These are phyloP conservation scores for Plasmodium blacklocki DNA, from an alignment of 169 alveolate species.

Conservation along the genomic window DNA sequence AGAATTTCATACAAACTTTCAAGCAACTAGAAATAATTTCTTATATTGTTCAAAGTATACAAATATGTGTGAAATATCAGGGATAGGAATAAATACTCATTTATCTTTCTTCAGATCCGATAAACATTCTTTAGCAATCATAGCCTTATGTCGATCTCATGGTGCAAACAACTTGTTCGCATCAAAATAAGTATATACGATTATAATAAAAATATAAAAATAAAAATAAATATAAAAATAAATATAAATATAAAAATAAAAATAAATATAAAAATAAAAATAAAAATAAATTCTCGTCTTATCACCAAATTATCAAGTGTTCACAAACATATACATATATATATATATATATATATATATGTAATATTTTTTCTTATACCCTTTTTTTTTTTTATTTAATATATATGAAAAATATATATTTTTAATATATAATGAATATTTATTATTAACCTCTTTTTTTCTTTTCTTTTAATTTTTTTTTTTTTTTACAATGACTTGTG, in stretches of 20 bases:
- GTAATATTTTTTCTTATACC: neutral
- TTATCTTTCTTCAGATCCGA: slow-evolving; percentile 40
- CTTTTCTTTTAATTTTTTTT: too few relatives aligned
- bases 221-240: neutral
- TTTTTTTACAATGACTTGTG: too few relatives aligned
- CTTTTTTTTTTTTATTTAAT: too few relatives aligned
- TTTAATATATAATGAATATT: too few relatives aligned
- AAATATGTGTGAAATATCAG: slow-evolving; percentile 43
- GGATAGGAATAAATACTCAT: slow-evolving; percentile 52
- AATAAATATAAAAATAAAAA: too few relatives aligned
- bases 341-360: neutral
- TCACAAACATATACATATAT: neutral
- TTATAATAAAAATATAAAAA: neutral
- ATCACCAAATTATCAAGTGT: neutral
- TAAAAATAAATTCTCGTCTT: too few relatives aligned
- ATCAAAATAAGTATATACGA: too few relatives aligned
- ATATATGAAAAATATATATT: too few relatives aligned
- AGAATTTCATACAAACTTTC: slow-evolving; percentile 74
- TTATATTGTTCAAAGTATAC: slow-evolving; percentile 26
- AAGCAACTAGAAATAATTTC: slow-evolving; percentile 59
- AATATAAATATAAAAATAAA: neutral
- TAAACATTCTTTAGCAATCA: slow-evolving; percentile 51
- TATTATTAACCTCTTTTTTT: too few relatives aligned
- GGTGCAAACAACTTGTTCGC: neutral
- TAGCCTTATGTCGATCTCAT: slow-evolving; percentile 50